Conservation (phyloP, 169 alveolate genomes). For the Blepharisma undulans region DNA sequence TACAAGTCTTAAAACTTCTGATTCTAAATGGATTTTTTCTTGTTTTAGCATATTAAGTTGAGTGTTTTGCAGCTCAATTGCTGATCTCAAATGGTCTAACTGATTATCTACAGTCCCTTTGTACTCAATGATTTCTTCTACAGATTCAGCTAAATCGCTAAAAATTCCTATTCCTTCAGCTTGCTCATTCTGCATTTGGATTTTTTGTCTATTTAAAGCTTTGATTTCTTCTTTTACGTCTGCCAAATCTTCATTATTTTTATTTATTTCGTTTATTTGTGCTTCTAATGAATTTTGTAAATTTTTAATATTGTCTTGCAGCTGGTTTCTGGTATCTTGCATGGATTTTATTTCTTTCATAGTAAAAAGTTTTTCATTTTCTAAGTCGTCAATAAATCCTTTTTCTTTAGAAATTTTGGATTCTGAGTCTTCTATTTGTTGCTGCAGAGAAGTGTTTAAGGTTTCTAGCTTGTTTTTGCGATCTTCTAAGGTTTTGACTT, state of each 20-base stretch:
- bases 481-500: background rate
- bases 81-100: background rate
- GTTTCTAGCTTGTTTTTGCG: background rate
- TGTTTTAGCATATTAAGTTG: background rate
- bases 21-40: background rate
- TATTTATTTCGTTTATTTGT: background rate
- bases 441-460: background rate
- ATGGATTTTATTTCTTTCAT: background rate
- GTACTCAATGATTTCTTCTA: background rate
- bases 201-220: background rate
- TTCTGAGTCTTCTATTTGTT: background rate
- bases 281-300: background rate
- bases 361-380: background rate
- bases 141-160: background rate
- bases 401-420: background rate
- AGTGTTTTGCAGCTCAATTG: background rate
- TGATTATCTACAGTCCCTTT: background rate
- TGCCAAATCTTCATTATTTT: background rate
- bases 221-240: background rate
- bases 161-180: background rate
- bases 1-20: background rate
- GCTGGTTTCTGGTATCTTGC: background rate
- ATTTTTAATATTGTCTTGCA: background rate
- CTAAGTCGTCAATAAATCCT: background rate
- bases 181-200: background rate